Percentiles rank a stretch among this genome's conserved stretches.
phyloP scores from a whole-genome alignment of 2,329 filamentous ascomycete species.

The Aspergillus uvarum region DNA sequence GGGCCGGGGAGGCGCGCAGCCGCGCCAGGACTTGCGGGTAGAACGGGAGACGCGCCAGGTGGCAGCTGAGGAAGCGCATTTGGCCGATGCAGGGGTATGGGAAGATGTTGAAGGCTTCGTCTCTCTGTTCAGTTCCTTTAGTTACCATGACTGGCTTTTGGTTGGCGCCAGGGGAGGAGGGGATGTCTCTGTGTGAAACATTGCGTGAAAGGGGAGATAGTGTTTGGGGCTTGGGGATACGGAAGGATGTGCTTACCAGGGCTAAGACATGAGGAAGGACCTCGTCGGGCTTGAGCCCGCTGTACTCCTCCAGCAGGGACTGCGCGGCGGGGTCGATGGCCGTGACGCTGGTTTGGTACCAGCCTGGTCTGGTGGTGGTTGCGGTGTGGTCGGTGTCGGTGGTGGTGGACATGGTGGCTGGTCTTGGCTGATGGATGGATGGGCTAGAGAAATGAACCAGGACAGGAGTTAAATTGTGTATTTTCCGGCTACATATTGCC shows the following conservation, averaged over 20 bases:
- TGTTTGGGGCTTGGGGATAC: background rate
- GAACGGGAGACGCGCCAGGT: background rate
- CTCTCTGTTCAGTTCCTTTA: background rate
- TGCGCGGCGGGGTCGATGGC: background rate
- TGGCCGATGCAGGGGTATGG: background rate
- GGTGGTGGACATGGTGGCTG: background rate
- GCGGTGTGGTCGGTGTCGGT: background rate
- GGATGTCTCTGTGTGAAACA: no score
- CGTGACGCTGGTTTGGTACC: background rate
- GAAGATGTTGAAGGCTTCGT: background rate
- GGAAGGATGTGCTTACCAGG: background rate
- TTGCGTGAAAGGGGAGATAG: background rate
- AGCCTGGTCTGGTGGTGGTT: background rate
- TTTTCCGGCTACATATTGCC: background rate
- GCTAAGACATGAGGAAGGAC: background rate
- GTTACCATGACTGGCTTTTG: background rate
- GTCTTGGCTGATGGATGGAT: background rate
- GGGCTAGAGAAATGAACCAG: background rate
- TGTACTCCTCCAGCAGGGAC: background rate
- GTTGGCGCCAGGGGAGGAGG: no score
- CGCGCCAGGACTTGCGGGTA: background rate
- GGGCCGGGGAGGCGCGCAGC: background rate
- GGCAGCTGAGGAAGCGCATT: background rate
- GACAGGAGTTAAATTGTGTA: no score
- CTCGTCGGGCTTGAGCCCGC: background rate